A percentile compares a stretch with the other conserved stretches of the same genome.
Conservation (phyloP, 2,329 filamentous ascomycete species). For the Pseudonectria foliicola region DNA sequence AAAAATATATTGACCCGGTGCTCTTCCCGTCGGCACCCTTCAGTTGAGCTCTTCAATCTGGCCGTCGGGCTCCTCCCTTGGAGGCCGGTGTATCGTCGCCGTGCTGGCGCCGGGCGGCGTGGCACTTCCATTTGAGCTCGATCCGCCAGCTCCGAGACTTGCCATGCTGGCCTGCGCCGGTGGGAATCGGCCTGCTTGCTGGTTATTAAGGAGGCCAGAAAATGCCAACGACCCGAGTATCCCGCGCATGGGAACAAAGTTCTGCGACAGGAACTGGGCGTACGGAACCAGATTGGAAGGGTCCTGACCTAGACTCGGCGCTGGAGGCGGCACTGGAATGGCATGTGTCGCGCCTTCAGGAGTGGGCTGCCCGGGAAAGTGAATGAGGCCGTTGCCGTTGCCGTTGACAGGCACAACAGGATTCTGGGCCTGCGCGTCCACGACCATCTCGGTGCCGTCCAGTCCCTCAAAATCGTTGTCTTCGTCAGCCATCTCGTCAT, state of each 20-base stretch:
- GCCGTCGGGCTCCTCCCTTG: slow-evolving; percentile 8
- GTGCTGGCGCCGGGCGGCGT: slow-evolving; percentile 28
- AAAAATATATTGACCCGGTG: too few relatives aligned
- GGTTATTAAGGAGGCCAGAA: slow-evolving; percentile 24
- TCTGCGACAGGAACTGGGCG: slow-evolving; percentile 12
- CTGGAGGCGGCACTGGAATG: slow-evolving; percentile 23
- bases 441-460: slow-evolving; percentile 32
- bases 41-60: slow-evolving; percentile 18
- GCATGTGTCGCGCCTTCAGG: slow-evolving; percentile 9
- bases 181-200: slow-evolving; percentile 13
- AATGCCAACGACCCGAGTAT: slow-evolving; percentile 15
- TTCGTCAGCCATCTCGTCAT: slow-evolving; percentile 38
- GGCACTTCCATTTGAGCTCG: slow-evolving; percentile 15
- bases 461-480: slow-evolving; percentile 37
- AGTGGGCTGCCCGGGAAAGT: slow-evolving; percentile 6
- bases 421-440: slow-evolving; percentile 26
- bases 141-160: slow-evolving; percentile 15
- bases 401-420: slow-evolving; percentile 10
- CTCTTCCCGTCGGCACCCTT: slow-evolving; percentile 4
- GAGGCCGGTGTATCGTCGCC: slow-evolving; percentile 27
- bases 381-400: slow-evolving; percentile 5
- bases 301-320: slow-evolving; percentile 17
- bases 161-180: slow-evolving; percentile 24
- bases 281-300: slow-evolving; percentile 14
- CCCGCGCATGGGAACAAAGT: slow-evolving; percentile 12